These are phyloP conservation scores for Cercophora samala DNA, from an alignment of 495 filamentous ascomycete species.

Conservation along the genomic window DNA sequence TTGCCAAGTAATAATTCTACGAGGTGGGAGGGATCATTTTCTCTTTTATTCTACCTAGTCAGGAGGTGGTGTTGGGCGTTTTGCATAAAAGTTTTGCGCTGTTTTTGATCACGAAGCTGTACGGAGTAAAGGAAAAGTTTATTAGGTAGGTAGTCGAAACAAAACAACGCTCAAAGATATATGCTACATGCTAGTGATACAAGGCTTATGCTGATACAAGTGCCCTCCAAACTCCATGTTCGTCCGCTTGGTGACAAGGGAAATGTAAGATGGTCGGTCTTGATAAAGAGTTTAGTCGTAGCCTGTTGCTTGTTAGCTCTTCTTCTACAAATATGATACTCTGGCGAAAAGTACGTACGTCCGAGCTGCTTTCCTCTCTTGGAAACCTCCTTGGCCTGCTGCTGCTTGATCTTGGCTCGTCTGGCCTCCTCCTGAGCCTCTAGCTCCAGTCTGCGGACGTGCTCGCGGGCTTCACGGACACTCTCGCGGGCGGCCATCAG, in stretches of 20 bases:
- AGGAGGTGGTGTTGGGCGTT: too few relatives aligned
- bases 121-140: not conserved
- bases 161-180: not conserved
- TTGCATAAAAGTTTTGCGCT: too few relatives aligned
- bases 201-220: not conserved
- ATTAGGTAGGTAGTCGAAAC: not conserved
- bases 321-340: not conserved
- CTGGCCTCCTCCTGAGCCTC: slow-evolving; percentile 61
- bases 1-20: slow-evolving; percentile 30
- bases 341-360: slow-evolving; percentile 44
- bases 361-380: slow-evolving; percentile 65
- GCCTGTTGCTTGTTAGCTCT: not conserved
- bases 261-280: not conserved
- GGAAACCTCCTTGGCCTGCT: slow-evolving; percentile 58
- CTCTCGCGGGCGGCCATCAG: slow-evolving; percentile 53
- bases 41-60: too few relatives aligned
- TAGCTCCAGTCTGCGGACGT: slow-evolving; percentile 59
- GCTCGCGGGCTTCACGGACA: slow-evolving; percentile 59
- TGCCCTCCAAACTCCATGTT: not conserved
- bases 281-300: not conserved
- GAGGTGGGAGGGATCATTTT: too few relatives aligned
- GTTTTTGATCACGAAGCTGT: not conserved
- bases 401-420: slow-evolving; percentile 62
- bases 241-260: not conserved
- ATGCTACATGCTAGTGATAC: not conserved